Evolutionary conservation across 805 yeast genomes (phyloP), one percentile per base, ranked within the genome.

Genomic region (Jamesozyma piceae): DNA sequence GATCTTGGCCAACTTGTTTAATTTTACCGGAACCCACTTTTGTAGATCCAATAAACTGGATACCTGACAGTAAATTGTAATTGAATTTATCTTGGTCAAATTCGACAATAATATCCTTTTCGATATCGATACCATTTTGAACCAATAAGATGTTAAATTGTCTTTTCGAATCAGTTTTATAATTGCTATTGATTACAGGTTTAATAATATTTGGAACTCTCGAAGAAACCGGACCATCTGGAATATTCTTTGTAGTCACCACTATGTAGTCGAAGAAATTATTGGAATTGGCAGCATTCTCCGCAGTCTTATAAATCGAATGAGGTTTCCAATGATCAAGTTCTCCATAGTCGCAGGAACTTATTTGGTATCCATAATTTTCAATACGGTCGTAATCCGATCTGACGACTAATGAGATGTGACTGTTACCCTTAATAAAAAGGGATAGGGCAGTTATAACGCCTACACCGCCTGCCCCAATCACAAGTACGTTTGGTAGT

Each of bases 391-490:
- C 73, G 60, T 78, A 82, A 51, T 78, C 82, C 21, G 86, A 73
- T 55, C 92, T 71, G 3, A 80, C 72, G 4, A 81, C 82, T 13
- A 77, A 65, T 2, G 87, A 75, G 11, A 82, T 78, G 20, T 67
- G 66, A 9, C 76, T 68, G 35, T 66, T 60, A 0, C 72, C 75
- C 35, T 71, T 66, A 33, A 60, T 57, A 49, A 67, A 69, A 27
- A 86, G 66, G 0, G 83, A 75, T 39, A 79, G 71, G 0, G 94
- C 85, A 2, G 82, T 79, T 28, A 86, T 74, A 15, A 86, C 72
- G 30, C 95, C 95, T 10, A 86, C 92, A 31, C 95, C 95, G 14
- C 95, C 95, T 35, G 86, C 73, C 10, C 95, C 95, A 32, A 85
- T 72, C 10, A 85, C 65, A 11, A 85, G 66, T 15, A 80, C 77